Evolutionary conservation across 176 grass and related monocot species (phyloP).

Genomic region (Neostapfia colusana): DNA sequence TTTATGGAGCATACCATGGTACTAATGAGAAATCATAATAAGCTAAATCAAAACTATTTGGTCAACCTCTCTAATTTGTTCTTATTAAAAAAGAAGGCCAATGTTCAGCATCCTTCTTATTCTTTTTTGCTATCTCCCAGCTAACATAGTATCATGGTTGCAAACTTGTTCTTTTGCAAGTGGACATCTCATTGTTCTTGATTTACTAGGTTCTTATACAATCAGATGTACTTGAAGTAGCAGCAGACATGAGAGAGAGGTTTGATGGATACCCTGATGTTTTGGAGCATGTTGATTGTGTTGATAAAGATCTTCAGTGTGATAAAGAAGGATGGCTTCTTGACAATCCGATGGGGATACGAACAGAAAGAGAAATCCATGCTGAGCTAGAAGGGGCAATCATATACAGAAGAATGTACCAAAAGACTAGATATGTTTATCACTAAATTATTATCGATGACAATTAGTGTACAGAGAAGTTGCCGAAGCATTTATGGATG

Average conservation of each 20-base stretch:
- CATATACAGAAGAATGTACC: constrained; percentile 91
- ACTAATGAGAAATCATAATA: background rate
- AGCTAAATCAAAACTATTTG: too few relatives aligned
- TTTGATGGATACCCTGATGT: constrained; percentile 62
- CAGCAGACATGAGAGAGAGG: constrained; percentile 76
- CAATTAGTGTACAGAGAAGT: background rate
- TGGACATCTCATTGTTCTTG: constrained; percentile 28
- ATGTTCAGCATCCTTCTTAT: background rate
- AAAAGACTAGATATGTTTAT: constrained; percentile 49
- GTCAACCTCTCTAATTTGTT: background rate
- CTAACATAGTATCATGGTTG: background rate
- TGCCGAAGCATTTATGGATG: constrained; percentile 4
- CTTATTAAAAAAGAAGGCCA: background rate
- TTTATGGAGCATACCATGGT: background rate
- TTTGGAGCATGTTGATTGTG: constrained; percentile 64
- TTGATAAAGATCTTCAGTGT: constrained; percentile 50
- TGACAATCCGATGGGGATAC: constrained; percentile 76
- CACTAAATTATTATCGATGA: background rate
- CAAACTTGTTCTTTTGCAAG: background rate
- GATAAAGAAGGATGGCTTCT: constrained; percentile 74
- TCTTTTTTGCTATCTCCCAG: background rate
- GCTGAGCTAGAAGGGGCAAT: constrained; percentile 74
- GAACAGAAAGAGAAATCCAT: constrained; percentile 92
- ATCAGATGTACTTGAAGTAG: constrained; percentile 86
- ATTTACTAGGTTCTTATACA: constrained; percentile 73